These are phyloP conservation scores for Fusarium clavum DNA, from an alignment of 2,329 filamentous ascomycete genomes.

Conservation along the genomic window DNA sequence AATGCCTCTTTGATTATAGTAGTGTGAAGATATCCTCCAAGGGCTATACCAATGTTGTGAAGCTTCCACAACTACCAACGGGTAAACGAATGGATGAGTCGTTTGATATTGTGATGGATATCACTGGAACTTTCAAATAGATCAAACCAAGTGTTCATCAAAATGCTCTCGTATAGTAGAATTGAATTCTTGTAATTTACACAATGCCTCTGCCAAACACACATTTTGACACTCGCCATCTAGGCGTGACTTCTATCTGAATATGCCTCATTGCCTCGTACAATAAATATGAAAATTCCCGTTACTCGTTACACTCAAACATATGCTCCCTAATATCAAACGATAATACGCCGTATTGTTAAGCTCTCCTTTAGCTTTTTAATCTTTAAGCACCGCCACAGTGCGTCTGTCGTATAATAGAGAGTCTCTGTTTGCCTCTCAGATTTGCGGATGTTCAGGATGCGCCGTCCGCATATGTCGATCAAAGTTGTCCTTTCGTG, in stretches of 20 bases:
- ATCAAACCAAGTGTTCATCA: not conserved
- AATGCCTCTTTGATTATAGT: not conserved
- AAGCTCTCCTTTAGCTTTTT: slow-evolving; percentile 19
- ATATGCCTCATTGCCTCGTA: slow-evolving; percentile 17
- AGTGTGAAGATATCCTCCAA: not conserved
- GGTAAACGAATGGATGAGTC: too few species aligned
- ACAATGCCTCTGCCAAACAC: not conserved
- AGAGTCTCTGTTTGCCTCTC: slow-evolving; percentile 40
- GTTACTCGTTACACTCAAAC: slow-evolving; percentile 21
- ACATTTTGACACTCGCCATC: slow-evolving; percentile 3
- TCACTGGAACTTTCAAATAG: not conserved
- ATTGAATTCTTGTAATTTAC: slow-evolving; percentile 1
- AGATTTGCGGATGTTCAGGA: slow-evolving; percentile 41
- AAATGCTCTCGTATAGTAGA: not conserved
- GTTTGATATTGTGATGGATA: not conserved
- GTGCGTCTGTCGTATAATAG: slow-evolving; percentile 33
- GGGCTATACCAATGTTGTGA: not conserved
- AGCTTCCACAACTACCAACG: not conserved
- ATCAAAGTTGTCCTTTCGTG: slow-evolving; percentile 47
- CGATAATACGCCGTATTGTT: slow-evolving; percentile 17
- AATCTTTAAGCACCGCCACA: not conserved
- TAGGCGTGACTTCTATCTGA: slow-evolving; percentile 9
- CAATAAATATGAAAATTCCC: slow-evolving; percentile 9
- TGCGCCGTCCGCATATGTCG: slow-evolving; percentile 47
- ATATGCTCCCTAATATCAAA: slow-evolving; percentile 17